Percentiles rank a stretch among this genome's conserved stretches.
Conservation (phyloP, 495 filamentous ascomycete genomes). For the Daldinia concentrica region DNA sequence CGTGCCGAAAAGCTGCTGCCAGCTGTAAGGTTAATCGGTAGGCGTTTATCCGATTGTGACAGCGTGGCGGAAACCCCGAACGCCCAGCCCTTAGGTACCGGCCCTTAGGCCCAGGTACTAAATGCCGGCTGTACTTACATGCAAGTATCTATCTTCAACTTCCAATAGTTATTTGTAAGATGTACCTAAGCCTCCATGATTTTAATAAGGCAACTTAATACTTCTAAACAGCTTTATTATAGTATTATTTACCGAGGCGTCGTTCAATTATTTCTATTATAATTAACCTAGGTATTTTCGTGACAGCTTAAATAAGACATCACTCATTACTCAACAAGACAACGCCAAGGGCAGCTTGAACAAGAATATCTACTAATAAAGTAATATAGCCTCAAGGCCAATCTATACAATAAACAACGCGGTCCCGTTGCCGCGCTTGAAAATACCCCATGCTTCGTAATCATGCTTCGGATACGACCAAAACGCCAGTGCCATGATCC, state of each 20-base stretch:
- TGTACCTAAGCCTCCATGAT: no score
- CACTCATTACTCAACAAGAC: neutral
- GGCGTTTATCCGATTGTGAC: conserved; percentile 40
- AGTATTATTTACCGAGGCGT: no score
- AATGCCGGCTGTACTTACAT: neutral
- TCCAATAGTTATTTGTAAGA: neutral
- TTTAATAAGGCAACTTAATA: no score
- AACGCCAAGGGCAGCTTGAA: conserved; percentile 1
- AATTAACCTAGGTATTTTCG: no score
- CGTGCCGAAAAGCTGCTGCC: conserved; percentile 31
- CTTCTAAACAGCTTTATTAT: no score
- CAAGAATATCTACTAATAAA: conserved; percentile 31
- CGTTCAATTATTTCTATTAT: no score
- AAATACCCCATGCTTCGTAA: conserved; percentile 44
- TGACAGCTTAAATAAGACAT: neutral
- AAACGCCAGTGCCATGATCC: conserved; percentile 49
- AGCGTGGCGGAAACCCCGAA: conserved; percentile 37
- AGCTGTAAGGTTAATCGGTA: conserved; percentile 25
- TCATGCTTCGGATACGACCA: conserved; percentile 46
- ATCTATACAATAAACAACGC: conserved; percentile 42
- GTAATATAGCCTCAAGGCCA: conserved; percentile 26
- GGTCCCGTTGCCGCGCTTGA: conserved; percentile 35
- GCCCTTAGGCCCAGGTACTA: neutral
- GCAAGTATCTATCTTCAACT: neutral
- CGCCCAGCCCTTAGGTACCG: neutral